Percentiles rank a stretch among this genome's conserved stretches.
Conservation (phyloP, 2,329 filamentous ascomycete species). For the Triangularia setosa region DNA sequence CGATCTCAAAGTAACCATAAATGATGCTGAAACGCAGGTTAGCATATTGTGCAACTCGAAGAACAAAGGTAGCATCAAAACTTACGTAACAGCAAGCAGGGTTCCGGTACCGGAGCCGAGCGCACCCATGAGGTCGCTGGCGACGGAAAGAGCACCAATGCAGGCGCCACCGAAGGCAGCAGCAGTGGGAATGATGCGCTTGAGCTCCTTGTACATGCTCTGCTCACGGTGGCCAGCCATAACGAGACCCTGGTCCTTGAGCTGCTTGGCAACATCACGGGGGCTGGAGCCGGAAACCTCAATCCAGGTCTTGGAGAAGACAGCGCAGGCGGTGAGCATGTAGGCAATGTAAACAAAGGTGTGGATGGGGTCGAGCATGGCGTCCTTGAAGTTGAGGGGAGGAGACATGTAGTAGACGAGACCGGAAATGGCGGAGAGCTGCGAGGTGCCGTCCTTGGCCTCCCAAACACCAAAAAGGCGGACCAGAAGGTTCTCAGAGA, state of each 20-base stretch:
- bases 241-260: constrained; percentile 98
- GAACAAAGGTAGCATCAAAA: constrained; percentile 29
- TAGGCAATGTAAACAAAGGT: constrained; percentile 93
- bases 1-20: constrained; percentile 99
- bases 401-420: constrained; percentile 99
- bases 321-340: constrained; percentile 88
- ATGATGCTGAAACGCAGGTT: constrained; percentile 69
- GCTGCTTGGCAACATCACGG: constrained; percentile 97
- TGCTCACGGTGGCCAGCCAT: constrained; percentile 99
- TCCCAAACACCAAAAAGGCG: constrained; percentile 98
- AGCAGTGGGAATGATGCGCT: constrained; percentile 97
- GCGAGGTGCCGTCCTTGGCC: constrained; percentile 89
- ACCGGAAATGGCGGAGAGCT: constrained; percentile 89
- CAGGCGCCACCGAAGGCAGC: constrained; percentile 98
- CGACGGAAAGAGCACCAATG: constrained; percentile 95
- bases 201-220: constrained; percentile 99
- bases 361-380: constrained; percentile 94
- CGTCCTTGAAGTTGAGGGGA: constrained; percentile 94
- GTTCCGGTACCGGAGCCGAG: constrained; percentile 97
- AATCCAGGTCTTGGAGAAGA: constrained; percentile 99
- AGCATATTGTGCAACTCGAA: constrained; percentile 23
- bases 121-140: constrained; percentile 91
- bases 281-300: constrained; percentile 98
- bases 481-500: constrained; percentile 97
- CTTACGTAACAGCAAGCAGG: constrained; percentile 95